Conservation (phyloP, 1,139 yeast species). For the Saccharomyces pastorianus region DNA sequence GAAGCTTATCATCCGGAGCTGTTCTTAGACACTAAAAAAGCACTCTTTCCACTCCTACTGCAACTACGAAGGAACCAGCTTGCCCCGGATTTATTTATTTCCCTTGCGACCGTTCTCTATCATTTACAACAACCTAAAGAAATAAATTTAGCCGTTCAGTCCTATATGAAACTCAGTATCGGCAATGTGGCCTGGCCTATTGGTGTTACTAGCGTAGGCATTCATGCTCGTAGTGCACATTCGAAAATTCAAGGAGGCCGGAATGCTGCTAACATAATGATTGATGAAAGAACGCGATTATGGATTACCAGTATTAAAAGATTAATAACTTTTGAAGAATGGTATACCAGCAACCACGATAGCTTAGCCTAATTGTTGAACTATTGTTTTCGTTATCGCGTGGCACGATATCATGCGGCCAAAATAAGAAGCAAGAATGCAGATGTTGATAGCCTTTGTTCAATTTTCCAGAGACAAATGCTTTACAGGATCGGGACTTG, state of each 20-base stretch:
- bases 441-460: neutral
- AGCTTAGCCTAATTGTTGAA: neutral
- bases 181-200: constrained; percentile 94
- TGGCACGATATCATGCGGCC: neutral
- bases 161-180: constrained; percentile 67
- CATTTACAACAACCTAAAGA: constrained; percentile 47
- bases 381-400: neutral
- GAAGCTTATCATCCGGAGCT: constrained; percentile 17
- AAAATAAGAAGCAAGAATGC: neutral
- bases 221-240: constrained; percentile 64
- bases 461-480: neutral
- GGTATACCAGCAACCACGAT: constrained; percentile 6
- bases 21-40: constrained; percentile 47
- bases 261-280: constrained; percentile 62
- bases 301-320: constrained; percentile 77
- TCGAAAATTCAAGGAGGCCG: constrained; percentile 33
- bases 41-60: constrained; percentile 53
- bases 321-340: constrained; percentile 50
- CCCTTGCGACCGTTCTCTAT: constrained; percentile 53
- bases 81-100: constrained; percentile 40
- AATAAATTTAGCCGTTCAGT: constrained; percentile 52
- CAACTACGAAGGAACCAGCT: constrained; percentile 46
- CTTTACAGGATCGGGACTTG: neutral
- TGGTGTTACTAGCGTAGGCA: constrained; percentile 73
- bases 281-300: constrained; percentile 61